phyloP scores from a whole-genome alignment of 2,329 filamentous ascomycete species.

The Mycosphaerella sp. region DNA sequence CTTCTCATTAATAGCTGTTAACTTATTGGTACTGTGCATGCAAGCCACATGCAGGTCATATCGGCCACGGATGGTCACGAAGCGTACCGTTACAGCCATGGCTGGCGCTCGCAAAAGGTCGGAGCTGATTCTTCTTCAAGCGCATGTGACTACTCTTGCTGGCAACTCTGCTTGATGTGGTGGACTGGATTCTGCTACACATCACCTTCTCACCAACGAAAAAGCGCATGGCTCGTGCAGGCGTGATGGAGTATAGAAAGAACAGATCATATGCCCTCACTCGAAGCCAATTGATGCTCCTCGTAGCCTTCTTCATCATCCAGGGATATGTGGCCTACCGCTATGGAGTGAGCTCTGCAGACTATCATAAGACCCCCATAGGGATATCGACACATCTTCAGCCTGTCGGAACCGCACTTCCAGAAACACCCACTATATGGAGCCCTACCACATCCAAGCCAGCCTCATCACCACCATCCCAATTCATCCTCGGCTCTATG shows the following conservation, averaged over 20 bases:
- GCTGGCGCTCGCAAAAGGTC: no score
- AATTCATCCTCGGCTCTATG: slow-evolving; percentile 15
- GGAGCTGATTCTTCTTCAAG: not conserved
- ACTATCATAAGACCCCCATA: no score
- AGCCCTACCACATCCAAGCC: not conserved
- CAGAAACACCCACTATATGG: no score
- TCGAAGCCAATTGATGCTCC: not conserved
- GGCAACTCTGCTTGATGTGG: not conserved
- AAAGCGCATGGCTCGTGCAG: not conserved
- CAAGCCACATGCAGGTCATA: not conserved
- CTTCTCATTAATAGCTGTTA: no score
- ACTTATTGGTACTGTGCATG: no score
- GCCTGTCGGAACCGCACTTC: no score
- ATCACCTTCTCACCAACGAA: no score
- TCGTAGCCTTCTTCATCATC: not conserved
- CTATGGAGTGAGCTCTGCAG: not conserved
- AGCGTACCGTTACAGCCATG: not conserved
- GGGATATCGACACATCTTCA: no score
- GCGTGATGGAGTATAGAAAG: not conserved
- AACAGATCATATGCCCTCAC: not conserved
- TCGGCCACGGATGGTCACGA: not conserved
- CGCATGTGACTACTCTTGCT: not conserved
- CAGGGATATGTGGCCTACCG: not conserved
- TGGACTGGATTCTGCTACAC: no score
- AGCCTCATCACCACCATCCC: not conserved